Evolutionary conservation across 805 yeast genomes (phyloP).

Genomic region (Kazachstania africana): DNA sequence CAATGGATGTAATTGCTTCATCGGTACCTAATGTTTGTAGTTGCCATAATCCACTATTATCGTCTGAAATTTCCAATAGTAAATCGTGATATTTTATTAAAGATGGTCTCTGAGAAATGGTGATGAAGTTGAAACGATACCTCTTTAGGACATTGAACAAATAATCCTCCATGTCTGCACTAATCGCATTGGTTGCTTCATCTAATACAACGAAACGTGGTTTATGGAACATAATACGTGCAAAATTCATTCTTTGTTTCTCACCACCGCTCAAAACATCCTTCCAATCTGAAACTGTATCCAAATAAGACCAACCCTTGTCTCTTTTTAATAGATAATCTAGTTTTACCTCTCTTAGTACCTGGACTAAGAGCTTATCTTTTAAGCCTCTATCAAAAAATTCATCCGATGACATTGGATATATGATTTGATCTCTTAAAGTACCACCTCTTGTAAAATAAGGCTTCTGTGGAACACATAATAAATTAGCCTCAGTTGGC

Average conservation of each 20-base stretch:
- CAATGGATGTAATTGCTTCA: conserved; percentile 55
- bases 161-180: conserved; percentile 80
- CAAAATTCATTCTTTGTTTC: conserved; percentile 81
- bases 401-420: conserved; percentile 69
- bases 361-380: conserved; percentile 57
- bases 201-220: conserved; percentile 78
- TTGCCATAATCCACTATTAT: conserved; percentile 44
- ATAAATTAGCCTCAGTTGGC: conserved; percentile 58
- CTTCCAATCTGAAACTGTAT: conserved; percentile 59
- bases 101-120: conserved; percentile 74
- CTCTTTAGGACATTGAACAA: conserved; percentile 64
- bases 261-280: conserved; percentile 96
- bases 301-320: conserved; percentile 35
- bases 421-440: conserved; percentile 81
- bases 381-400: conserved; percentile 61
- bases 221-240: conserved; percentile 67
- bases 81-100: conserved; percentile 76
- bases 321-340: conserved; percentile 68
- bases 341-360: conserved; percentile 64
- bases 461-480: conserved; percentile 77
- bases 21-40: conserved; percentile 55
- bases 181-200: conserved; percentile 90
- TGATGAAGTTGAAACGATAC: conserved; percentile 64
- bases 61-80: conserved; percentile 54
- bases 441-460: conserved; percentile 70